Conservation (phyloP, 805 yeast genomes). For the Torulaspora maleeae region DNA sequence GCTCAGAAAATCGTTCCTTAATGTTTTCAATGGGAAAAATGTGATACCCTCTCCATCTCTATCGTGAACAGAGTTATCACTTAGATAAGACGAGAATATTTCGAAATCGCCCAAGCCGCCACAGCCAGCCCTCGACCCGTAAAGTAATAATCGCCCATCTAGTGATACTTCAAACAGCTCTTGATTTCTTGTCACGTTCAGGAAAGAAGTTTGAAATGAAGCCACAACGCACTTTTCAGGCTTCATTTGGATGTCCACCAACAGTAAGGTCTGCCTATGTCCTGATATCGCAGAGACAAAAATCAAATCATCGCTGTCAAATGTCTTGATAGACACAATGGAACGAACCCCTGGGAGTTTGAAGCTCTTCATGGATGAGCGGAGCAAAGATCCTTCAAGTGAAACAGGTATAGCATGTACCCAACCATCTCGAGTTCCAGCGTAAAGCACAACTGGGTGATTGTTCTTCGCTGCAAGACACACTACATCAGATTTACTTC, state of each 20-base stretch:
- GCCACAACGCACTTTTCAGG: neutral
- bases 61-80: conserved; percentile 14
- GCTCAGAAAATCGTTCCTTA: conserved; percentile 1
- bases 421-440: conserved; percentile 10
- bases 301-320: conserved; percentile 8
- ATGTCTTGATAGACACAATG: conserved; percentile 12
- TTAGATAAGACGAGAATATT: conserved; percentile 16
- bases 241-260: conserved; percentile 8
- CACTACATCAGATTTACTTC: conserved; percentile 13
- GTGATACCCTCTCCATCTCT: neutral
- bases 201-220: conserved; percentile 17
- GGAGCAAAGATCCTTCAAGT: neutral
- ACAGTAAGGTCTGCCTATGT: conserved; percentile 5
- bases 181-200: conserved; percentile 17
- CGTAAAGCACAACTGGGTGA: conserved; percentile 5
- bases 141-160: conserved; percentile 22
- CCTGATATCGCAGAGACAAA: conserved; percentile 14
- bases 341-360: conserved; percentile 2
- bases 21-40: conserved; percentile 12
- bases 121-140: conserved; percentile 18
- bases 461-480: conserved; percentile 4
- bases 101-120: conserved; percentile 21
- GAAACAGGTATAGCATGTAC: conserved; percentile 7
- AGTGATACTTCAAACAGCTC: conserved; percentile 19
- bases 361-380: conserved; percentile 1